Evolutionary conservation across 805 yeast genomes (phyloP).

Genomic region (Candida piceae): DNA sequence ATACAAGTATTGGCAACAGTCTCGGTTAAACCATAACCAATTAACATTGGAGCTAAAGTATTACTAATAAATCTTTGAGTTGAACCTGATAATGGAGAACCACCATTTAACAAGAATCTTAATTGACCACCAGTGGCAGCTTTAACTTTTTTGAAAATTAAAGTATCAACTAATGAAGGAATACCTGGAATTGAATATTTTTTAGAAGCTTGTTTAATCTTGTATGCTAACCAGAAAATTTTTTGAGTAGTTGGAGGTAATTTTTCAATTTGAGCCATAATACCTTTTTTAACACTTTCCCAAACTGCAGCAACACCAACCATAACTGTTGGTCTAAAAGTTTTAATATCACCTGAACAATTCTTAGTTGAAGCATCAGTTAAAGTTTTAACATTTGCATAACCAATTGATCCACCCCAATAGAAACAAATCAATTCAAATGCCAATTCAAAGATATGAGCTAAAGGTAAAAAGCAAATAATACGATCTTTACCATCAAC

Average conservation of each 20-base stretch:
- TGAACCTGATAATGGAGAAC: constrained; percentile 78
- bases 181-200: constrained; percentile 76
- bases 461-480: constrained; percentile 88
- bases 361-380: constrained; percentile 77
- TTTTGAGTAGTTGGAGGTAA: constrained; percentile 65
- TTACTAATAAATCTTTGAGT: constrained; percentile 79
- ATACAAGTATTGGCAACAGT: constrained; percentile 86
- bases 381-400: constrained; percentile 88
- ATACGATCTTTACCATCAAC: constrained; percentile 62
- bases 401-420: constrained; percentile 91
- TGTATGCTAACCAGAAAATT: constrained; percentile 84
- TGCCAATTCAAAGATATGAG: constrained; percentile 90
- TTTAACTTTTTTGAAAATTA: constrained; percentile 82
- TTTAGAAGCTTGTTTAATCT: constrained; percentile 61
- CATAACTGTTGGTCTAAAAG: constrained; percentile 88
- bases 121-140: constrained; percentile 93
- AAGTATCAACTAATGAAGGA: constrained; percentile 57
- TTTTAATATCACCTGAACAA: constrained; percentile 82
- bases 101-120: constrained; percentile 76
- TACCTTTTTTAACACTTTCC: constrained; percentile 94
- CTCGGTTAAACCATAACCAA: constrained; percentile 97
- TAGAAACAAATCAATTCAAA: constrained; percentile 74
- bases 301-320: constrained; percentile 99
- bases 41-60: constrained; percentile 76
- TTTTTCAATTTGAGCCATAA: constrained; percentile 65